Evolutionary conservation across 2,329 filamentous ascomycete species (phyloP).

Genomic region (Colletotrichum aenigma): DNA sequence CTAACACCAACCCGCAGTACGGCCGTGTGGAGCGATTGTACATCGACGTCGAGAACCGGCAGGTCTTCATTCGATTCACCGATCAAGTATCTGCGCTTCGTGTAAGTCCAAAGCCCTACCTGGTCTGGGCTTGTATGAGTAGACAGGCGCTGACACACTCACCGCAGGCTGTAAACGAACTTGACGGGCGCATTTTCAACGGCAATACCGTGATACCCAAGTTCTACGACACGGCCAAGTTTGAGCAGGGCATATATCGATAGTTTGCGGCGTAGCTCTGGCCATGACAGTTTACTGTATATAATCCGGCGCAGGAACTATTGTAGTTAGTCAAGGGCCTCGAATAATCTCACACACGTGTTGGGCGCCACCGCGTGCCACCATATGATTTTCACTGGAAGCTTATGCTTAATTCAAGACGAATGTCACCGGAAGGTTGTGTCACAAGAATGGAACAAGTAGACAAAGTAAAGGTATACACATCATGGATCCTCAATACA

Average conservation of each 20-base stretch:
- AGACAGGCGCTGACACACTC: background rate
- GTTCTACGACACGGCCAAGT: slow-evolving; percentile 84
- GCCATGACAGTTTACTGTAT: background rate
- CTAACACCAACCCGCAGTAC: slow-evolving; percentile 57
- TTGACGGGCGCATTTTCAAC: slow-evolving; percentile 87
- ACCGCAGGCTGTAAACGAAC: slow-evolving; percentile 80
- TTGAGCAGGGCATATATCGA: slow-evolving; percentile 70
- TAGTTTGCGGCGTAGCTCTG: slow-evolving; percentile 18
- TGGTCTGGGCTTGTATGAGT: background rate
- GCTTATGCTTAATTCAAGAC: background rate
- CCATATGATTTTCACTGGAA: background rate
- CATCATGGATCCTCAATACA: slow-evolving; percentile 19
- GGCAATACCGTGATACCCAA: slow-evolving; percentile 82
- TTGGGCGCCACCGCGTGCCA: background rate
- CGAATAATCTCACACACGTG: background rate
- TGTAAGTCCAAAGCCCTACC: slow-evolving; percentile 57
- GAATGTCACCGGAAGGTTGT: background rate
- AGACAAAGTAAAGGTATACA: slow-evolving; percentile 1
- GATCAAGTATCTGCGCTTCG: slow-evolving; percentile 82
- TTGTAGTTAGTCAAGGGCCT: background rate
- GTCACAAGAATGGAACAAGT: background rate
- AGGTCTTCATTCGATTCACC: slow-evolving; percentile 94
- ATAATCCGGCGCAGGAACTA: background rate
- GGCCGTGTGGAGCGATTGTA: slow-evolving; percentile 82
- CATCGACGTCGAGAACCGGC: slow-evolving; percentile 67